These are phyloP conservation scores for Cyclostephanos tholiformis DNA, from an alignment of 108 stramenopile genomes.

Conservation along the genomic window DNA sequence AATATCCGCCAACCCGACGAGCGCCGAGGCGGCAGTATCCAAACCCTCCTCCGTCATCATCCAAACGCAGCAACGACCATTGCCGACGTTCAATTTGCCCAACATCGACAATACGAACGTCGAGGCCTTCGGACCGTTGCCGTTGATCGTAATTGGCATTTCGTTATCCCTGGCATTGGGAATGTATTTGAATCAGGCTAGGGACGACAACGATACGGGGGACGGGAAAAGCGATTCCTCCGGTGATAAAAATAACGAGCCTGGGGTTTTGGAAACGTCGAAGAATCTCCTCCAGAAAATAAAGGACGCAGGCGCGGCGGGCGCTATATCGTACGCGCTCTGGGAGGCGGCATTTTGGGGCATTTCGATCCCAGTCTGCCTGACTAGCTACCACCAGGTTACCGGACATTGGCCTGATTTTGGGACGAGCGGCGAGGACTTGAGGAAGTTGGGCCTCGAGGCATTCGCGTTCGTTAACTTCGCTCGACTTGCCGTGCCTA, in stretches of 20 bases:
- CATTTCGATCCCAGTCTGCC: conserved; percentile 24
- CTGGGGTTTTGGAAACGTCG: conserved; percentile 42
- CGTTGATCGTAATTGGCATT: not conserved
- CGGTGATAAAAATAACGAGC: conserved; percentile 1
- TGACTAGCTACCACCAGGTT: conserved; percentile 17
- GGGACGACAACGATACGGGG: not conserved
- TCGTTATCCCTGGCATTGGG: conserved; percentile 9
- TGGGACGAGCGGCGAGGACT: conserved; percentile 26
- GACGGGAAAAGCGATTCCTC: not conserved
- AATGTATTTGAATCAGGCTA: conserved; percentile 5
- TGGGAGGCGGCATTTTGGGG: conserved; percentile 73
- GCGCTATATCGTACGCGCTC: conserved; percentile 70
- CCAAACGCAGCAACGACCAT: not conserved
- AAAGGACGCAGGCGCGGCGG: conserved; percentile 79
- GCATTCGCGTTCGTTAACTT: conserved; percentile 49
- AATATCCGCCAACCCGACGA: not conserved
- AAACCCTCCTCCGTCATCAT: not conserved
- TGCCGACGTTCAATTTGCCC: not conserved
- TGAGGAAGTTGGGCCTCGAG: conserved; percentile 32
- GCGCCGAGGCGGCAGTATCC: not conserved
- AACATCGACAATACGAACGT: not conserved
- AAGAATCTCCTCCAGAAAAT: conserved; percentile 69
- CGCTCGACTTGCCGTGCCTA: conserved; percentile 40
- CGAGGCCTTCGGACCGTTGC: not conserved
- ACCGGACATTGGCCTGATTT: conserved; percentile 47